These are phyloP conservation scores for Jackrogersella multiformis DNA, from an alignment of 495 filamentous ascomycete genomes.

Conservation along the genomic window DNA sequence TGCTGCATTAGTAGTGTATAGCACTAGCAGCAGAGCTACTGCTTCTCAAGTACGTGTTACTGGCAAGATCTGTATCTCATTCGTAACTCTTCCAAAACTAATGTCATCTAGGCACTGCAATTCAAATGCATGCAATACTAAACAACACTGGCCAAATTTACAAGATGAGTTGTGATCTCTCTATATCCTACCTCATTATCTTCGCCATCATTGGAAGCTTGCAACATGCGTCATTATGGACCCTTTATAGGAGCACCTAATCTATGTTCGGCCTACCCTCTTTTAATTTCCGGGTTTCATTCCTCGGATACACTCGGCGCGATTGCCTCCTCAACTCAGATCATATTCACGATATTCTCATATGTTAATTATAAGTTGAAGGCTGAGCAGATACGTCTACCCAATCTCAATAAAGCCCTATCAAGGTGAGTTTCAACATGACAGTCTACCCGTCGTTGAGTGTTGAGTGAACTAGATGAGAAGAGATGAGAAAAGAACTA, in stretches of 20 bases:
- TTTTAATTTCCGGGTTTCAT: background rate
- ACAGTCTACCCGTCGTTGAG: too few relatives aligned
- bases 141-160: background rate
- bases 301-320: background rate
- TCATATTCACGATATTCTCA: background rate
- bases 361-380: background rate
- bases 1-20: constrained; percentile 47
- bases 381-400: background rate
- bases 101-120: constrained; percentile 20
- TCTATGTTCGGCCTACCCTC: background rate
- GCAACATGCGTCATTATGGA: background rate
- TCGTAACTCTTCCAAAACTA: constrained; percentile 1
- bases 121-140: constrained; percentile 29
- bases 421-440: background rate
- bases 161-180: background rate
- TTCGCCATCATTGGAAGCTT: background rate
- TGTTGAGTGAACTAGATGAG: too few relatives aligned
- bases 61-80: background rate
- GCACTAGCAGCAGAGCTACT: constrained; percentile 42
- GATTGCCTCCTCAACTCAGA: background rate
- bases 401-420: background rate
- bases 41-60: constrained; percentile 36
- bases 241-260: background rate
- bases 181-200: background rate
- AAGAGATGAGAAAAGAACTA: background rate